phyloP scores from a whole-genome alignment of 2,329 filamentous ascomycete species.

The Paramyrothecium roridum region DNA sequence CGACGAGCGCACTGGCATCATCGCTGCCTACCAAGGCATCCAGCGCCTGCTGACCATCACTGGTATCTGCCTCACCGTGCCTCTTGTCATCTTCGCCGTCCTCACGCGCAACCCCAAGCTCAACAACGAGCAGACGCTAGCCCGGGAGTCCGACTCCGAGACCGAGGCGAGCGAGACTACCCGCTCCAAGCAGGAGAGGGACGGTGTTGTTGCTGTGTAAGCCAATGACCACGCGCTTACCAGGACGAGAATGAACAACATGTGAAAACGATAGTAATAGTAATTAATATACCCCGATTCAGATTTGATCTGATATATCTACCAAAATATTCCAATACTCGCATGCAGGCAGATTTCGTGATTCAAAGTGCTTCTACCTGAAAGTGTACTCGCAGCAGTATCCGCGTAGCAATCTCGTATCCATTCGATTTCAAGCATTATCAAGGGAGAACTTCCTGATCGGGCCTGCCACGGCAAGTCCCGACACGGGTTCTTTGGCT shows the following conservation, averaged over 20 bases:
- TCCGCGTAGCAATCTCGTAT: no score
- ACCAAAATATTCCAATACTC: no score
- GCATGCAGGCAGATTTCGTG: no score
- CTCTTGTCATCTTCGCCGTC: conserved; percentile 41
- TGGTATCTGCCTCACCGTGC: conserved; percentile 46
- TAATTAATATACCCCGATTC: no score
- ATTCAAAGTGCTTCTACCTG: no score
- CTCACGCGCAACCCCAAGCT: conserved; percentile 43
- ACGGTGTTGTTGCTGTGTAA: neutral
- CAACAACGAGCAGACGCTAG: conserved; percentile 41
- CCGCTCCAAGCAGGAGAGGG: neutral
- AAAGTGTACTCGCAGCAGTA: no score
- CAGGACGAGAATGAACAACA: neutral
- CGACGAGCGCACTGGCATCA: conserved; percentile 37
- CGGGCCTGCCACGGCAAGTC: no score
- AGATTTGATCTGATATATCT: no score
- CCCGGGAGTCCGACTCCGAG: conserved; percentile 21
- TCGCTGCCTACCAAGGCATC: conserved; percentile 41
- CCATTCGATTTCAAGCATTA: no score
- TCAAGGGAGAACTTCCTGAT: no score
- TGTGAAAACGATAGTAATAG: neutral
- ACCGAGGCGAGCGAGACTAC: conserved; percentile 1
- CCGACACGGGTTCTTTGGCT: no score
- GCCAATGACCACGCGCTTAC: no score
- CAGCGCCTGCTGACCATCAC: conserved; percentile 45